Evolutionary conservation across 306 rosid species (phyloP), one percentile per base, ranked within the genome.

Genomic region (Sindora glabra): DNA sequence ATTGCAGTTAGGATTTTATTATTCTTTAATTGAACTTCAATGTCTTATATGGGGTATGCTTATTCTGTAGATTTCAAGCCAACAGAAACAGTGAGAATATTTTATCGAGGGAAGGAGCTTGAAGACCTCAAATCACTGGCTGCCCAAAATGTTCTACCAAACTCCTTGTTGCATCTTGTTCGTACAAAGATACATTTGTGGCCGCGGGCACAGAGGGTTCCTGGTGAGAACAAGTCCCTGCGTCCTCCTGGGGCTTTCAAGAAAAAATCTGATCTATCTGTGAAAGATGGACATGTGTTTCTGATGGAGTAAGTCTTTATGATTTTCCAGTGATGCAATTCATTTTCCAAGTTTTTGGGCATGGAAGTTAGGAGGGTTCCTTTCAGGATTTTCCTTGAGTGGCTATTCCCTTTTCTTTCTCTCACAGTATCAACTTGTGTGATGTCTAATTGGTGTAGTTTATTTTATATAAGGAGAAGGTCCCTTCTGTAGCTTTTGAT

Each of bases 211-310:
- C 98, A 88, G 62, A 77, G 75, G 77, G 77, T 88, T 75, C 98
- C 95, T 54, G 87, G 95, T 54, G 98, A 88, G 64, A 86, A 85
- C 57, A 91, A 84, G 62, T 85, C 96, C 22, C 62, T 91, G 62
- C 90, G 96, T 59, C 96, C 96, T 53, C 96, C 98, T 14, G 95
- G 98, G 69, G 98, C 98, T 68, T 91, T 91, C 77, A 91, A 91
- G 83, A 91, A 91, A 81, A 91, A 87, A 71, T 87, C 98, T 52
- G 98, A 91, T 59, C 85, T 88, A 47, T 88, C 95, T 22, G 95
- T 79, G 65, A 91, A 91, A 76, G 98, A 91, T n/a, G 98, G 98
- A 26, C 98, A 79, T 65, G 96, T 91, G 39, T 86, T 85, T 71
- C 78, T 91, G 25, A 81, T 88, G 95, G 96, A 91, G 98, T 91